Conservation (phyloP, 2,329 filamentous ascomycete genomes). For the Calonectria honghensis region DNA sequence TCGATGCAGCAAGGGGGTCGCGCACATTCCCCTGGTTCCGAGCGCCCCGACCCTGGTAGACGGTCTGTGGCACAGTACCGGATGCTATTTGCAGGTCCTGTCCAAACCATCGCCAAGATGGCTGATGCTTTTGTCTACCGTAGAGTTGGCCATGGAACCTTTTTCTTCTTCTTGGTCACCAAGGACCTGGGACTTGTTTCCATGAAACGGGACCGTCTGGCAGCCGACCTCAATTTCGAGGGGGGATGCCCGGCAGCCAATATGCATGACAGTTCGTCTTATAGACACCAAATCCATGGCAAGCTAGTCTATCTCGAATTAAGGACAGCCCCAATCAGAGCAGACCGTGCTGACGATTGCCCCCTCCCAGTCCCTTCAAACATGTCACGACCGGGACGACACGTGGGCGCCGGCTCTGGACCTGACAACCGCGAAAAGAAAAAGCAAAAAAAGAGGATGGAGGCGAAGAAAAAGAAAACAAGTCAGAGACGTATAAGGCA, state of each 20-base stretch:
- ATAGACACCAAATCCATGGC: conserved; percentile 36
- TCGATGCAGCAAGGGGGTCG: conserved; percentile 35
- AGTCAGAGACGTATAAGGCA: not conserved
- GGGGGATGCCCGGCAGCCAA: conserved; percentile 10
- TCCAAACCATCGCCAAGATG: not conserved
- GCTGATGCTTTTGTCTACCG: not conserved
- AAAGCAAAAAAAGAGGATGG: conserved; percentile 26
- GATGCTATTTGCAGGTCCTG: conserved; percentile 21
- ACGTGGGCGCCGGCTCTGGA: conserved; percentile 41
- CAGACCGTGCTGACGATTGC: conserved; percentile 26
- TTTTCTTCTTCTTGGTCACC: not conserved
- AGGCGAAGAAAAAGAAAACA: not conserved
- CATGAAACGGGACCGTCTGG: not conserved
- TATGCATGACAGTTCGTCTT: conserved; percentile 12
- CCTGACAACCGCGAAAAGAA: conserved; percentile 33
- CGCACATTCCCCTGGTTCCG: conserved; percentile 34
- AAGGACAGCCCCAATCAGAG: conserved; percentile 32
- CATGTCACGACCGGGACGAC: conserved; percentile 38
- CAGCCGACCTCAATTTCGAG: not conserved
- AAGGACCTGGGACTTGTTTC: not conserved
- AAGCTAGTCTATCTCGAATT: conserved; percentile 32
- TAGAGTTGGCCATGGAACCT: not conserved
- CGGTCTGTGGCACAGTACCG: conserved; percentile 10
- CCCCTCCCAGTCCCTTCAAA: conserved; percentile 21
- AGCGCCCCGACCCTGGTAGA: conserved; percentile 31